Percentiles rank a stretch among this genome's conserved stretches.
Evolutionary conservation across 768 basidiomycete genomes (phyloP).

Genomic region (Xerocomus potaroensis): DNA sequence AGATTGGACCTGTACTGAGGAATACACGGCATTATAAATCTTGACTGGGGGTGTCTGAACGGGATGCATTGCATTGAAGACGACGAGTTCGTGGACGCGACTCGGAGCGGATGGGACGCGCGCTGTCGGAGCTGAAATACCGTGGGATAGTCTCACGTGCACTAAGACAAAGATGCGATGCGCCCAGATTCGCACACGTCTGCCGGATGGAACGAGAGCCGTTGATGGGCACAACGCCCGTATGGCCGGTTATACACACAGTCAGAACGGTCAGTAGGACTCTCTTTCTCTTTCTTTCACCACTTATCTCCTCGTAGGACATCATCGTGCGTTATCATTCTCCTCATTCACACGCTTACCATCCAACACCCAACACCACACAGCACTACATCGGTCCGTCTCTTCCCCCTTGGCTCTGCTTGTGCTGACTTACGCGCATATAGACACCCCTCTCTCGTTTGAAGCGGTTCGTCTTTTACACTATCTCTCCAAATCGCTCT

Average conservation of each 20-base stretch:
- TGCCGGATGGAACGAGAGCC: constrained; percentile 33
- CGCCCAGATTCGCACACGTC: not conserved
- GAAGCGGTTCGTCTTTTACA: constrained; percentile 56
- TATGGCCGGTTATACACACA: constrained; percentile 80
- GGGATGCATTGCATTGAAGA: constrained; percentile 28
- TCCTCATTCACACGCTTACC: constrained; percentile 3
- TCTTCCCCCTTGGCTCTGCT: not conserved
- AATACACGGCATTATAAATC: constrained; percentile 92
- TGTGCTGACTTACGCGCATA: not conserved
- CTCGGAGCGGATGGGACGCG: constrained; percentile 24
- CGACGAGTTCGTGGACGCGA: constrained; percentile 25
- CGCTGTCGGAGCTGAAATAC: constrained; percentile 32
- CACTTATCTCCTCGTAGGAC: constrained; percentile 51
- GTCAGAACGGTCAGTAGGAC: constrained; percentile 53
- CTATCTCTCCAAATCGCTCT: constrained; percentile 3
- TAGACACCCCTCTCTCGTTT: constrained; percentile 80
- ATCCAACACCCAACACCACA: constrained; percentile 1
- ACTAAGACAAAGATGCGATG: too few species aligned
- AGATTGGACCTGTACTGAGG: constrained; percentile 69
- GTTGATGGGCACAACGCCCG: constrained; percentile 51
- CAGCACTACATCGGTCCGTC: constrained; percentile 67
- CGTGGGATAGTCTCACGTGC: constrained; percentile 18
- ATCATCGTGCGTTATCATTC: constrained; percentile 44
- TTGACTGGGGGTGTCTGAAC: constrained; percentile 57
- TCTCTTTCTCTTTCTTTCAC: constrained; percentile 9